These are phyloP conservation scores for Sideroxylon spinosum DNA, from an alignment of 179 eudicot genomes.

Conservation along the genomic window DNA sequence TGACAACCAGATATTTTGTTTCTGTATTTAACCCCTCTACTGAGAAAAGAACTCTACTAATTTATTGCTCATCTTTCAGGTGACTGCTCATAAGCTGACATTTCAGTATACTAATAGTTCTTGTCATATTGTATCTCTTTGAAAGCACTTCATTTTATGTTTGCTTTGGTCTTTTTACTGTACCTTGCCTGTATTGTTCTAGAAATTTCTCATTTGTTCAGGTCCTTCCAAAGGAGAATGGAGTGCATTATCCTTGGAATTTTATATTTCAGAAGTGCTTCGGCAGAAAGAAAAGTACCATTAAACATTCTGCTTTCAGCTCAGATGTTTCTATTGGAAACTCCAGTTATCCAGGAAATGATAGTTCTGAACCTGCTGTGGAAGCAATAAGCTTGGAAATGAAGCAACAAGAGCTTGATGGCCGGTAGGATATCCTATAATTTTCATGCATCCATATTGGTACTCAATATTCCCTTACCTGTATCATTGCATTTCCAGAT, in stretches of 20 bases:
- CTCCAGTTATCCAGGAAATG: conserved; percentile 24
- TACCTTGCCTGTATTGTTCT: conserved; percentile 3
- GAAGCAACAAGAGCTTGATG: conserved; percentile 96
- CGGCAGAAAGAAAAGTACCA: conserved; percentile 36
- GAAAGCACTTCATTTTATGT: not conserved
- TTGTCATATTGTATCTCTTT: not conserved
- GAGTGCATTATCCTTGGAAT: conserved; percentile 52
- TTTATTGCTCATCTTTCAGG: not conserved
- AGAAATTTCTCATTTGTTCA: conserved; percentile 24
- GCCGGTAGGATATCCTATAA: conserved; percentile 45
- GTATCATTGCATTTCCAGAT: conserved; percentile 48
- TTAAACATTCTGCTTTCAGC: conserved; percentile 28
- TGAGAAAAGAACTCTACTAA: not conserved
- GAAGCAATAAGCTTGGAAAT: conserved; percentile 91
- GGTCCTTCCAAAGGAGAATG: conserved; percentile 68
- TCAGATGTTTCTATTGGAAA: conserved; percentile 26
- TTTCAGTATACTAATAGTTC: too few relatives aligned
- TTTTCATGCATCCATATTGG: not conserved
- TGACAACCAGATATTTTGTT: conserved; percentile 1
- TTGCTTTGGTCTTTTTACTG: not conserved
- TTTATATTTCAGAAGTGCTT: conserved; percentile 40
- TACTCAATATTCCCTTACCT: not conserved
- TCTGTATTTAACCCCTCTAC: not conserved
- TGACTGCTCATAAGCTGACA: conserved; percentile 1
- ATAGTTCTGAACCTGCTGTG: conserved; percentile 33